These are phyloP conservation scores for Calonectria leucothoes DNA, from an alignment of 2,329 filamentous ascomycete genomes.

Conservation along the genomic window DNA sequence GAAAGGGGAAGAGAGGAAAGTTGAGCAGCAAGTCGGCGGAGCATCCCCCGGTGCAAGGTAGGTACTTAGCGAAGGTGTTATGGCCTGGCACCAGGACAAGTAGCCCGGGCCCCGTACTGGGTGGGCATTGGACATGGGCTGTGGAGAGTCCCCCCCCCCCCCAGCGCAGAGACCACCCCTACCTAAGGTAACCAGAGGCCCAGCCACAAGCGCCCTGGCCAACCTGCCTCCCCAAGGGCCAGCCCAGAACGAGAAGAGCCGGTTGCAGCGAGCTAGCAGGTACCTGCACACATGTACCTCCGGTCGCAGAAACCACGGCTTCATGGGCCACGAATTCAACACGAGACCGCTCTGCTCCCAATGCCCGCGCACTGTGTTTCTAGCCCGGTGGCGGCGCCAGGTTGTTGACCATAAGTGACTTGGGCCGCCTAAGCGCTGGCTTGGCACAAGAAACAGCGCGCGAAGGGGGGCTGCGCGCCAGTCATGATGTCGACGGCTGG, in stretches of 20 bases:
- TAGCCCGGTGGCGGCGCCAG: not conserved
- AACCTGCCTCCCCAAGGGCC: constrained; percentile 3
- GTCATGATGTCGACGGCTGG: not conserved
- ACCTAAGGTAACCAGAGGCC: constrained; percentile 4
- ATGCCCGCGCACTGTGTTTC: not conserved
- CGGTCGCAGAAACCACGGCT: constrained; percentile 10
- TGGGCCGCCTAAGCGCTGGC: not conserved
- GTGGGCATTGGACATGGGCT: constrained; percentile 11
- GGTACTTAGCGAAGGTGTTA: constrained; percentile 11
- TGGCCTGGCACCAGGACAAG: constrained; percentile 1
- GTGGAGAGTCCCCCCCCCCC: constrained; percentile 12
- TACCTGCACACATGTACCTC: constrained; percentile 14
- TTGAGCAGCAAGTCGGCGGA: constrained; percentile 26
- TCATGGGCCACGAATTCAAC: constrained; percentile 6
- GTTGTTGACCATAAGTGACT: not conserved
- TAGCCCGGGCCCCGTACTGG: constrained; percentile 5
- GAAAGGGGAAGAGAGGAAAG: constrained; percentile 40
- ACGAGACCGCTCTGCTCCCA: not conserved
- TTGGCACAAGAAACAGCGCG: not conserved
- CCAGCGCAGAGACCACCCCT: constrained; percentile 20
- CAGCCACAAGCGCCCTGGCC: constrained; percentile 12
- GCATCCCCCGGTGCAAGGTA: constrained; percentile 13
- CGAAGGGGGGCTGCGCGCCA: not conserved
- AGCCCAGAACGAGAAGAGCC: constrained; percentile 25
- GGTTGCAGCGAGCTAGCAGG: constrained; percentile 35